Evolutionary conservation across 148 eudicot genomes (phyloP), one percentile per base, ranked within the genome.

Genomic region (Pouteria glomerata): DNA sequence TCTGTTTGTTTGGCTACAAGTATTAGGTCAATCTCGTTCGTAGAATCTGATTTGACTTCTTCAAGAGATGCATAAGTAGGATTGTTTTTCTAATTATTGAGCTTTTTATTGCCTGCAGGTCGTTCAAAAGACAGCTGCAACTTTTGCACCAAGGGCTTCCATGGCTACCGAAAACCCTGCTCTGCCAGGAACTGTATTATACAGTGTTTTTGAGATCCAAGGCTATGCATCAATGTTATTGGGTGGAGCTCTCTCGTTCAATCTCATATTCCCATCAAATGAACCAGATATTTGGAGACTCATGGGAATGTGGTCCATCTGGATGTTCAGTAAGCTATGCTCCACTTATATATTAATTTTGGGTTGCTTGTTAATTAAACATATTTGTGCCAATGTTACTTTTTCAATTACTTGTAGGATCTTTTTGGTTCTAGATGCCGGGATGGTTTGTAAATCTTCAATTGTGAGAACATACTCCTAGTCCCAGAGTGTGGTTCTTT

Each of bases 241-340:
- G 44, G 98, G 98, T 24, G 98, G 98, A 77, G 91, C 90, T 80
- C 85, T 94, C 50, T 91, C 98, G 23, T 94, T 89, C 85, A 94
- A 94, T 82, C 93, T 94, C 58, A 75, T 94, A 73, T 91, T 94
- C 77, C 98, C 98, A 26, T 94, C 97, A 57, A 89, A 86, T 64
- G 96, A 91, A 75, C 98, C 98, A 0, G 97, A 94, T 69, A 68
- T 94, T 59, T 94, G 98, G 98, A 89, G 98, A 76, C 77, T 94
- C 59, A 94, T 94, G 98, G 98, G 98, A 63, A 94, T 94, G 98
- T 94, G 98, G 98, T 94, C 97, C 72, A 87, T 94, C 66, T 94
- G 98, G 98, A 94, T 94, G 98, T 94, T 94, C 88, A 91, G 98
- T 91, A 89, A 89, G 97, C 76, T 57, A 48, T 33, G 30, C 71